Evolutionary conservation across 176 grass and related monocot species (phyloP).

Genomic region (Rhipidocladum racemiflorum): DNA sequence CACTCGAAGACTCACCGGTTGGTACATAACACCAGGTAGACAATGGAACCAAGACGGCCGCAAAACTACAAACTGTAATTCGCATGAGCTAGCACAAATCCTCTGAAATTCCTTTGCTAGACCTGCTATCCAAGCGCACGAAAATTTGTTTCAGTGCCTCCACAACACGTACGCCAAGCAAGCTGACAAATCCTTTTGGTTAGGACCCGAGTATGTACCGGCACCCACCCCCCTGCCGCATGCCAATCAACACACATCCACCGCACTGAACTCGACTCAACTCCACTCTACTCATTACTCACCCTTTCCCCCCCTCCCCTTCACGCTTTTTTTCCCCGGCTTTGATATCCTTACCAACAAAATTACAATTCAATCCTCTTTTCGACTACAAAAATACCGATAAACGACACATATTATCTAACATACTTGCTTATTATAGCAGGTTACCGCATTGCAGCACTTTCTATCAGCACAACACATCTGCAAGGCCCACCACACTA

Average conservation of each 20-base stretch:
- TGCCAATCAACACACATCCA: not conserved
- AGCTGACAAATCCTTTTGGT: not conserved
- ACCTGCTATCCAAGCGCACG: not conserved
- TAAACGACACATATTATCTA: too few species aligned
- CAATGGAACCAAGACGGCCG: not conserved
- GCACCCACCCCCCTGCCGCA: conserved; percentile 4
- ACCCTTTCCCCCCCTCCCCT: too few species aligned
- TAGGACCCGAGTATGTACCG: not conserved
- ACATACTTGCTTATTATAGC: too few species aligned
- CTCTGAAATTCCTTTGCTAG: not conserved
- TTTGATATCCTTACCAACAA: too few species aligned
- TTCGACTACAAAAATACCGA: too few species aligned
- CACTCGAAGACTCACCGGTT: not conserved
- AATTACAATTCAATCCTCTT: too few species aligned
- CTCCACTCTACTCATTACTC: too few species aligned
- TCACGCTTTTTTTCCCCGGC: too few species aligned
- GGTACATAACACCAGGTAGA: not conserved
- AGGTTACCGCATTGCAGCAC: too few species aligned
- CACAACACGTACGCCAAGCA: not conserved
- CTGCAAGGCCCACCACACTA: too few species aligned
- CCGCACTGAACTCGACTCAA: not conserved
- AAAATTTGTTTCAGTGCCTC: not conserved
- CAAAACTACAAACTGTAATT: not conserved
- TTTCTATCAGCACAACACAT: too few species aligned
- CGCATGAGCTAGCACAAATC: not conserved